Percentiles rank a stretch among this genome's conserved stretches.
Conservation (phyloP, 352 stramenopile species). For the Elongisporangium senticosum region DNA sequence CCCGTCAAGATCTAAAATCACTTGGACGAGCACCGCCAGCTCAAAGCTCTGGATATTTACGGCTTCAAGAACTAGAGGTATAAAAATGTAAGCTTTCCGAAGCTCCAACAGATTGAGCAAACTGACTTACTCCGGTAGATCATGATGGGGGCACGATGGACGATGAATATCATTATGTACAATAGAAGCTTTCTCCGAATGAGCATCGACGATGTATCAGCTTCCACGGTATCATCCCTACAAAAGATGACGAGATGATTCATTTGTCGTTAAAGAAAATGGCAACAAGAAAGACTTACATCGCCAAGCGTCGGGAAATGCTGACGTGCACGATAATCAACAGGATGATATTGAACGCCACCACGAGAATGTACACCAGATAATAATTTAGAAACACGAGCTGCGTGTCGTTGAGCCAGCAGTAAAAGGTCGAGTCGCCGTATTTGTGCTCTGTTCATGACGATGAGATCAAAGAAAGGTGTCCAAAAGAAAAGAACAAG, state of each 20-base stretch:
- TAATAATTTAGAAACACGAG: conserved; percentile 80
- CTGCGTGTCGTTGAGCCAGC: conserved; percentile 62
- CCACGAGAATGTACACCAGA: conserved; percentile 56
- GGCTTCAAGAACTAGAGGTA: conserved; percentile 31
- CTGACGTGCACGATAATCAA: conserved; percentile 58
- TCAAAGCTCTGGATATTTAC: conserved; percentile 25
- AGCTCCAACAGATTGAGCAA: not conserved
- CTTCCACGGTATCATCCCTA: conserved; percentile 58
- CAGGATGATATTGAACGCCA: conserved; percentile 68
- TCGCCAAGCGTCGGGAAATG: conserved; percentile 56
- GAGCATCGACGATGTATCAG: conserved; percentile 58
- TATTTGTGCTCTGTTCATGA: conserved; percentile 41
- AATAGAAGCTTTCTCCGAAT: conserved; percentile 67
- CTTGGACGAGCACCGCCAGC: conserved; percentile 41
- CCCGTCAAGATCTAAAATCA: conserved; percentile 61
- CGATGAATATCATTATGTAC: conserved; percentile 68
- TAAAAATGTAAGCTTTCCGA: not conserved
- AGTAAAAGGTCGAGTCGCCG: conserved; percentile 79
- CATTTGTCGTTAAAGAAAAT: not conserved
- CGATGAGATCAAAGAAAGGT: too few species aligned
- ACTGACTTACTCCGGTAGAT: conserved; percentile 51
- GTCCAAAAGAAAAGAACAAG: conserved; percentile 2
- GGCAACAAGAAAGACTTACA: conserved; percentile 10
- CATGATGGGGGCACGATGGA: conserved; percentile 65
- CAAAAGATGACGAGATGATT: not conserved